A percentile compares a stretch with the other conserved stretches of the same genome.
These are phyloP conservation scores for Cicer chorassanicum DNA, from an alignment of 306 rosid genomes.

Conservation along the genomic window DNA sequence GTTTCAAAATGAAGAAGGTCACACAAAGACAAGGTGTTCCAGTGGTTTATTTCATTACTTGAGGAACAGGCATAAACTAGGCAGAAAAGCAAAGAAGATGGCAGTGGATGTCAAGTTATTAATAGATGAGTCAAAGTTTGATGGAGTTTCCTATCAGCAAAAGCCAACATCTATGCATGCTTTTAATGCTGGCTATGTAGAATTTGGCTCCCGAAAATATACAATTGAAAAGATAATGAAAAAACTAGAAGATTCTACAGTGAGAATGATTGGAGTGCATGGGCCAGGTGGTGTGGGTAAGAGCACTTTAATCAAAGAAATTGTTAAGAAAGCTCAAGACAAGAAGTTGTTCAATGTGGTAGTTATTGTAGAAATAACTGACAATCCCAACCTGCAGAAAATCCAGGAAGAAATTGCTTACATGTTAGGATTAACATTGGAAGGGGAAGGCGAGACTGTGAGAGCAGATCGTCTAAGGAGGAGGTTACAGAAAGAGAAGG, in stretches of 20 bases:
- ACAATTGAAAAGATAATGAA: conserved; percentile 24
- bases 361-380: conserved; percentile 19
- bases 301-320: conserved; percentile 36
- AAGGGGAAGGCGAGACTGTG: conserved; percentile 24
- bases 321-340: conserved; percentile 25
- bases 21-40: neutral
- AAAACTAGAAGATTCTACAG: conserved; percentile 35
- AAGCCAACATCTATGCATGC: neutral
- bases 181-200: conserved; percentile 8
- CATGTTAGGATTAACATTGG: conserved; percentile 24
- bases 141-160: neutral
- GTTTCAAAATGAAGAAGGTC: neutral
- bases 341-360: conserved; percentile 30
- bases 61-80: conserved; percentile 27
- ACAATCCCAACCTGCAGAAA: conserved; percentile 21
- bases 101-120: neutral
- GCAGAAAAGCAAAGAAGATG: conserved; percentile 33
- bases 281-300: conserved; percentile 42
- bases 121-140: neutral
- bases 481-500: conserved; percentile 26
- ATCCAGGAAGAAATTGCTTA: conserved; percentile 36
- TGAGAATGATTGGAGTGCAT: conserved; percentile 34
- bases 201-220: conserved; percentile 18
- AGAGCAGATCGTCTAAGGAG: conserved; percentile 31
- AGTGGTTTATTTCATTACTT: neutral